Base-by-base conservation (phyloP, 805 yeast species). In the Yamadazyma nakazawae region DNA sequence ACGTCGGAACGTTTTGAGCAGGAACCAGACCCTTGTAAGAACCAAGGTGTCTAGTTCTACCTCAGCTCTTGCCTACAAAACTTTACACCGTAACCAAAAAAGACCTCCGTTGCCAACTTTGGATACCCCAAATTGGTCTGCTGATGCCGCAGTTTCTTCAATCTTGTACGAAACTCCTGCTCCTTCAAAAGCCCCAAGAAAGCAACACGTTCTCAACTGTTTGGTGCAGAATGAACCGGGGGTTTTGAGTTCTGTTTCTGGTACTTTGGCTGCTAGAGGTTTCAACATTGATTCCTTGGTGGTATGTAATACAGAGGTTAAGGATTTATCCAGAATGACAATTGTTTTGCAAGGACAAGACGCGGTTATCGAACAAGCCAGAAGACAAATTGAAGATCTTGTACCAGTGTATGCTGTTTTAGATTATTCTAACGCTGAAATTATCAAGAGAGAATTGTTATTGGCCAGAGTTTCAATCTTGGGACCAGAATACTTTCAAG, bases 221-320 rank as follows among this genome's bases (percentile, higher is more conserved):
- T 78, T 94, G 63, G 99, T 94, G 14, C 98, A 94, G 71, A 92
- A 94, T 68, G 99, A 94, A 71, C 98, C 99, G 7, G 99, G 99
- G 77, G 99, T 94, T 39, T 75, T 94, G 59, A 85, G 96, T 31
- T 81, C 92, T 46, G 88, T 94, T 37, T 86, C 97, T 6, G 97
- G 97, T 46, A 90, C 96, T 45, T 78, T 94, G 56, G 99, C 99
- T 34, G 98, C 97, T 34, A 80, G 99, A 67, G 99, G 99, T 14
- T 94, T 94, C 81, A 94, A 94, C 74, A 94, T 94, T 61, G 99
- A 94, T 67, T 92, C 98, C 10, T 78, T 94, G 54, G 97, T 94
- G 49, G 99, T 94, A 40, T 92, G 97, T 66, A 88, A 84, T 73
- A 94, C 99, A 34, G 98, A 92, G 66, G 97, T 94, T 49, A 82